Evolutionary conservation across 2,329 filamentous ascomycete genomes (phyloP).

Genomic region (Escovopsis sp.): DNA sequence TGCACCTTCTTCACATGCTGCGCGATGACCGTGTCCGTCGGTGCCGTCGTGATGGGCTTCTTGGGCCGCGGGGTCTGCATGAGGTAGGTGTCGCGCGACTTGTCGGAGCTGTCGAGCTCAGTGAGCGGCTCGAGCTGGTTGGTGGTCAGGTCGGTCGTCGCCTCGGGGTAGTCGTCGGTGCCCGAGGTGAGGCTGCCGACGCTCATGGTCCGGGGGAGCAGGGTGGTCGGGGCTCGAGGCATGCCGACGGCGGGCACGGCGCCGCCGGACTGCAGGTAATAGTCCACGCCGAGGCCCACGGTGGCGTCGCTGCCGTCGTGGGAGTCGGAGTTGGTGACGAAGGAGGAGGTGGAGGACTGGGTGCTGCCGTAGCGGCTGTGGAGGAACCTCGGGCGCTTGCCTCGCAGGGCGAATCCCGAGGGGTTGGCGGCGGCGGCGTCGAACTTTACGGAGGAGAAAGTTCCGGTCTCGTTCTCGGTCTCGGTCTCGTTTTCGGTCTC

Average conservation of each 20-base stretch:
- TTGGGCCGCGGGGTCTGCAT: conserved; percentile 56
- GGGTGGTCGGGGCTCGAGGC: conserved; percentile 35
- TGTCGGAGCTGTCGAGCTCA: conserved; percentile 30
- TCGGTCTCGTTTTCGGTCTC: conserved; percentile 18
- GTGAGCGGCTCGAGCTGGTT: conserved; percentile 35
- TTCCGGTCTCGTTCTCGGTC: too few relatives aligned
- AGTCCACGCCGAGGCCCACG: conserved; percentile 54
- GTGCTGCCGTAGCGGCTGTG: conserved; percentile 44
- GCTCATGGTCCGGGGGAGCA: conserved; percentile 63
- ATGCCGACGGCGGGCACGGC: conserved; percentile 44
- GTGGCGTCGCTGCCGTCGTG: conserved; percentile 59
- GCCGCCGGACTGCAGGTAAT: conserved; percentile 68
- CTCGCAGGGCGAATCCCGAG: conserved; percentile 30
- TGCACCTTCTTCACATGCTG: conserved; percentile 82
- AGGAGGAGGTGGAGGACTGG: conserved; percentile 47
- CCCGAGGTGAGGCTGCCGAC: conserved; percentile 78
- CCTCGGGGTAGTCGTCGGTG: conserved; percentile 35
- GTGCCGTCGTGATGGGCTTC: conserved; percentile 40
- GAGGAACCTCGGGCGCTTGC: conserved; percentile 40
- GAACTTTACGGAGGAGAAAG: too few relatives aligned
- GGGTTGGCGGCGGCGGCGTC: conserved; percentile 36
- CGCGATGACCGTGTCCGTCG: conserved; percentile 78
- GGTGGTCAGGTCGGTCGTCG: conserved; percentile 20
- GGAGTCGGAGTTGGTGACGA: conserved; percentile 37
- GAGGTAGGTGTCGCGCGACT: conserved; percentile 25